Base-by-base conservation (phyloP, 768 basidiomycete genomes). In the Rhodotorula paludigena region DNA sequence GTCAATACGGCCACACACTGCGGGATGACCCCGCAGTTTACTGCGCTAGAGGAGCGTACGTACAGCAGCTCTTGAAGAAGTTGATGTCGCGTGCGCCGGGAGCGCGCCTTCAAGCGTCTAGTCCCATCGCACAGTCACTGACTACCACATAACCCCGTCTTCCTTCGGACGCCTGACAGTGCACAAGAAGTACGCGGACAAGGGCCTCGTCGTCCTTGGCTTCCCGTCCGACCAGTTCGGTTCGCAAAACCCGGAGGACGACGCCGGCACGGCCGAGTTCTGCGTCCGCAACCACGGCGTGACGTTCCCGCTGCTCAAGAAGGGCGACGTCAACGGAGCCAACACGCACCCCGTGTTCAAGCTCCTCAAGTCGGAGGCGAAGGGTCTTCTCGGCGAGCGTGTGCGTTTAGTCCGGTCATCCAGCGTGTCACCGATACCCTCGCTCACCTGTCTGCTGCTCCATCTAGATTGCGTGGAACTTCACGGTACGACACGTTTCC, bases 191-290 rank as follows among this genome's bases (percentile, higher is more conserved):
- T 88, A 90, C 81, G 86, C 88, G 76, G 86, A 87, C 58, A 80
- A 83, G 62, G 89, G 82, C 11, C 82, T 94, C 52, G 82, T 86
- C 57, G 84, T 96, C 63, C 82, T 96, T 58, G 92, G 91, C 18
- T 94, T 94, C 82, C 93, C 93, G 18, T 92, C 87, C 79, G 90
- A 93, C 76, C 91, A 93, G 86, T 93, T 94, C 74, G 89, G 85
- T 38, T 2, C 5, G 30, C 52, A 53, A 48, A 65, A 71, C 54
- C 20, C 30, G 23, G 60, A 65, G 39, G 63, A 65, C 55, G 63
- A 60, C 54, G 73, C 61, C 5, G 63, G 47, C 4, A 60, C 60
- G 5, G 66, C 25, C 47, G 28, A 56, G 30, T 89, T 88, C 78
- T 91, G 90, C 80, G 80, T 84, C 57, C 75, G 85, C 68, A 94